Evolutionary conservation across 495 filamentous ascomycete species (phyloP), one percentile per base, ranked within the genome.

Genomic region (Astrothelium macrocarpum): DNA sequence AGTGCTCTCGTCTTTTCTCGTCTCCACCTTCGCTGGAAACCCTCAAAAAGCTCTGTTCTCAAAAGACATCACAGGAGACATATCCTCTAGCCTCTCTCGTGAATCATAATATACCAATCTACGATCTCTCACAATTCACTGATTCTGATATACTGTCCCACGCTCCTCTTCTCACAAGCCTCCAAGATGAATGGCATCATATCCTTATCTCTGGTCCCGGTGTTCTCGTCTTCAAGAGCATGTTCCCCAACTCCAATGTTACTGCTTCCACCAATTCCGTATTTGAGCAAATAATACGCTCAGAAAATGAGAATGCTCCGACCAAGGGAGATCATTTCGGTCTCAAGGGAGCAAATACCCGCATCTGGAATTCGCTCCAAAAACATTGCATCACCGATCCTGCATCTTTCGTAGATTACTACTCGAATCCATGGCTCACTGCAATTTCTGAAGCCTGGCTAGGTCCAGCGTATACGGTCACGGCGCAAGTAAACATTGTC

Each of bases 281-380:
- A 59, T 83, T 75, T 68, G 59, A 76, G 25, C 56, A 64, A 31
- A 84, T 84, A 62, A 78, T 83, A 72, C 65, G 69, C 1, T 59
- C 60, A 16, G 81, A 82, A 62, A 60, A 25, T 18, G 29, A 32
- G 9, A 59, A 56, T 46, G 61, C 67, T 14, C 59, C 32, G 32
- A 25, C 56, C 25, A 78, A 78, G 67, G 82, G 81, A 63, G 82
- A 84, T 74, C 82, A 84, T 64, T 84, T 84, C 73, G 78, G 80
- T 26, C 68, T 71, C 11, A 63, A 72, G 45, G 78, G 76, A 53
- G 69, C 70, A 32, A 84, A 84, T 68, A 71, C 76, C 59, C 78
- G 82, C 29, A 83, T 84, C 70, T 85, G 80, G 81, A 85, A 83
- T 73, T 76, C 79, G 43, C 82, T 85, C 71, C 72, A 73, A 66